phyloP scores from a whole-genome alignment of 257 asterid genomes.

The Ajuga chamaepitys region DNA sequence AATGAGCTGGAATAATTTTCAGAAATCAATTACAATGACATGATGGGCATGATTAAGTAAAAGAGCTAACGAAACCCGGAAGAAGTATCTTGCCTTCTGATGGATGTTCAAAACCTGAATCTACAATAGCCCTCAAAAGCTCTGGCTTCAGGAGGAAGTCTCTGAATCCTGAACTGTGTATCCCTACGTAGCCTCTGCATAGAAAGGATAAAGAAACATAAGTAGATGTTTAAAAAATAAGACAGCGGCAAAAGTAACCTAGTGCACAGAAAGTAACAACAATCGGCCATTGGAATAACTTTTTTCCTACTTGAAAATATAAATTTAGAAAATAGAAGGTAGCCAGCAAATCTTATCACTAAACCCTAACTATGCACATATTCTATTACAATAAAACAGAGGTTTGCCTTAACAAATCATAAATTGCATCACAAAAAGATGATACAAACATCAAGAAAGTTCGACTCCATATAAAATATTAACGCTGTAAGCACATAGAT shows the following conservation, averaged over 20 bases:
- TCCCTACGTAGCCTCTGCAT: conserved; percentile 53
- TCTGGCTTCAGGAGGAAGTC: conserved; percentile 56
- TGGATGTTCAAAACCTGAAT: conserved; percentile 60
- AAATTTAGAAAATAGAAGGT: not conserved
- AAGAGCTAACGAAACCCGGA: not conserved
- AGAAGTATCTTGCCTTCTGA: conserved; percentile 38
- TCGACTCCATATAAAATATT: not conserved
- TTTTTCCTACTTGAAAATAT: not conserved
- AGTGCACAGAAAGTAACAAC: not conserved
- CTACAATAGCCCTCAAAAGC: conserved; percentile 53
- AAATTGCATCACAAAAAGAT: not conserved
- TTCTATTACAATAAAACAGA: not conserved
- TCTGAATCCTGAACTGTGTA: conserved; percentile 58
- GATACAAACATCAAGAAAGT: not conserved
- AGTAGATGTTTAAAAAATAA: not conserved
- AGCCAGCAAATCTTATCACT: no score
- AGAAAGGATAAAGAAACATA: not conserved
- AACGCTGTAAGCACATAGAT: not conserved
- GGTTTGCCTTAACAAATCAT: not conserved
- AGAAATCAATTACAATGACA: not conserved
- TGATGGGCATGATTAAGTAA: not conserved
- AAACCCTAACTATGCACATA: not conserved
- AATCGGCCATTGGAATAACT: not conserved
- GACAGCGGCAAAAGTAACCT: not conserved
- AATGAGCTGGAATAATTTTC: not conserved